Base-by-base conservation (phyloP, 2,329 filamentous ascomycete species). In the Penicillium freii region DNA sequence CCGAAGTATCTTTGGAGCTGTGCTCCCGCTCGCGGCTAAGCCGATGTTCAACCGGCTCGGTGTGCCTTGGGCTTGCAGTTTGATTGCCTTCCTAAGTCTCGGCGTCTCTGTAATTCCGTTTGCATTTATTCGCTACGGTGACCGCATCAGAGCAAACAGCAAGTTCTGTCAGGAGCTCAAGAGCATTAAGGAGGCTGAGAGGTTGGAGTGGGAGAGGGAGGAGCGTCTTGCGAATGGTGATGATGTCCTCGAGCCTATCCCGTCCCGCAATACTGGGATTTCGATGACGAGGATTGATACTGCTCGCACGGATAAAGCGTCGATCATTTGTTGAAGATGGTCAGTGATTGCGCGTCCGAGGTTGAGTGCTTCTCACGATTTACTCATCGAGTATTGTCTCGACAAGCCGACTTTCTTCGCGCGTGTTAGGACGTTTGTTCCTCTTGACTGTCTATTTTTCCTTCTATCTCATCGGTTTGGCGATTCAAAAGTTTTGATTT, bases 21-120 rank as follows among this genome's bases (percentile, higher is more conserved):
- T 86, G 0, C 74, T 89, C 34, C 87, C 87, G 1, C 76, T 89
- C 11, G 78, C 78, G 3, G 71, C 77, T 0, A 70, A 69, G 23
- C 70, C 69, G 1, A 79, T 80, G 77, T 80, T 78, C 57, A 62
- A 66, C 17, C 64, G 53, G 17, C 63, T 80, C 11, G 77, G 77
- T 0, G 71, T 79, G 1, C 57, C 72, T 17, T 79, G 77, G 77
- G 76, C 74, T 3, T 76, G 75, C 59, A 76, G 68, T 54, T 60
- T 78, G 38, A 66, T 79, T 33, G 77, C 69, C 1, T 78, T 78
- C 53, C 49, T 76, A 1, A 73, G 70, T 50, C 54, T 79, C 8
- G 71, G 60, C 1, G 72, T 79, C 55, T 71, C 69, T 0, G 34
- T 72, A 3, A 75, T 79, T 40, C 77, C 76, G 1, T 78, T 79